Evolutionary conservation across 2,329 filamentous ascomycete species (phyloP), one percentile per base, ranked within the genome.

Genomic region (Rhexocercosporidium sp.): DNA sequence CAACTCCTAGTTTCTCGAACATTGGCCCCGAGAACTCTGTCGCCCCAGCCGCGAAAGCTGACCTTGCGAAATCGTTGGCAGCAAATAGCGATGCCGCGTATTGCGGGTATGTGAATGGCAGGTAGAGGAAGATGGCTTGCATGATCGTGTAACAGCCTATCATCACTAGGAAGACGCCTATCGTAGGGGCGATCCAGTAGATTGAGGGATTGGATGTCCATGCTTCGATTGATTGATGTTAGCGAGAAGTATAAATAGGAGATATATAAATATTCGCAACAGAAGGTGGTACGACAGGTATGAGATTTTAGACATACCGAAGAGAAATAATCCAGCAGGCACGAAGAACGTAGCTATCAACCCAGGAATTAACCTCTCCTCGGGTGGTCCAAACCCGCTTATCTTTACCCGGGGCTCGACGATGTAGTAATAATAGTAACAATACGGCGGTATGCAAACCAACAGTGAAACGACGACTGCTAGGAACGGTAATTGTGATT

Each of bases 1-100:
- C 86, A 22, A 90, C 83, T 14, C 87, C 87, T 3, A 90, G 72
- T 71, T 86, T 85, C 18, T 77, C 75, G 65, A 84, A 90, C 67
- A 90, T 79, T 3, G 87, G 87, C 37, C 83, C 81, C 0, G 84
- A 82, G 71, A 89, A 89, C 16, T 89, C 78, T 51, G 90, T 82
- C 14, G 1, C 83, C 85, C 59, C 84, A 85, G 5, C 87, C 0
- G 82, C 83, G 2, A 84, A 69, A 2, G 78, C 76, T 7, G 74
- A 76, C n/a, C 78, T 71, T 0, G 73, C 73, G 22, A 77, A 71
- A 63, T 79, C 78, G 64, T 82, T 81, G 18, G 74, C 78, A 0
- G 80, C 79, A 63, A 81, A 88, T 14, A 89, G 78, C 59, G 81
- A 84, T 31, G 86, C 85, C 78, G 86, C 86, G 1, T 87, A 86